A percentile compares a stretch with the other conserved stretches of the same genome.
Evolutionary conservation across 2,329 filamentous ascomycete genomes (phyloP).

Genomic region (Lecanicillium sp.): DNA sequence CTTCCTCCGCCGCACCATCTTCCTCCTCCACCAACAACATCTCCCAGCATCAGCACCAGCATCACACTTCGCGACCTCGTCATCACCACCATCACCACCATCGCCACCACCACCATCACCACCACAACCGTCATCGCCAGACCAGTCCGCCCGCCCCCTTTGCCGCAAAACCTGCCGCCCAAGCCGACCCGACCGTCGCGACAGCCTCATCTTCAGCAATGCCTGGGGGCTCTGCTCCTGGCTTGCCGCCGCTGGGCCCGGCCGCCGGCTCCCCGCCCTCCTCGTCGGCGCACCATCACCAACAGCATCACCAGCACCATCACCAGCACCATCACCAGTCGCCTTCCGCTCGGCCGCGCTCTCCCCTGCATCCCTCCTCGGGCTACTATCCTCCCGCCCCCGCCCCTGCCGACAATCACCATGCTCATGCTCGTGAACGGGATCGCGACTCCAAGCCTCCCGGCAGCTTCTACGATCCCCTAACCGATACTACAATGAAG

Average conservation of each 20-base stretch:
- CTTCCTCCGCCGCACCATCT: conserved; percentile 27
- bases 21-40: conserved; percentile 22
- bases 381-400: conserved; percentile 36
- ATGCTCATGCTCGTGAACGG: no score
- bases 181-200: conserved; percentile 8
- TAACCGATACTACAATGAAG: conserved; percentile 40
- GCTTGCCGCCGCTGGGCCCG: conserved; percentile 6
- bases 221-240: conserved; percentile 14
- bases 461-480: conserved; percentile 49
- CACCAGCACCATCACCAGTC: conserved; percentile 9
- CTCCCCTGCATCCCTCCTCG: conserved; percentile 38
- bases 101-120: conserved; percentile 15
- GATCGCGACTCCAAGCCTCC: conserved; percentile 35
- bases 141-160: conserved; percentile 18
- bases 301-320: conserved; percentile 20
- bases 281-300: conserved; percentile 16
- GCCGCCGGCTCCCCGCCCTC: conserved; percentile 14
- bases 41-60: conserved; percentile 21
- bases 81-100: conserved; percentile 22
- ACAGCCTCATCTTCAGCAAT: conserved; percentile 6
- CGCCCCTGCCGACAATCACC: conserved; percentile 21
- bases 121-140: conserved; percentile 13
- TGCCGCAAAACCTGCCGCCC: conserved; percentile 12
- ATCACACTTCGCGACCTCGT: conserved; percentile 28
- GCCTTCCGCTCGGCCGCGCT: conserved; percentile 17